These are phyloP conservation scores for Scortechinia acanthostroma DNA, from an alignment of 2,329 filamentous ascomycete species.

Conservation along the genomic window DNA sequence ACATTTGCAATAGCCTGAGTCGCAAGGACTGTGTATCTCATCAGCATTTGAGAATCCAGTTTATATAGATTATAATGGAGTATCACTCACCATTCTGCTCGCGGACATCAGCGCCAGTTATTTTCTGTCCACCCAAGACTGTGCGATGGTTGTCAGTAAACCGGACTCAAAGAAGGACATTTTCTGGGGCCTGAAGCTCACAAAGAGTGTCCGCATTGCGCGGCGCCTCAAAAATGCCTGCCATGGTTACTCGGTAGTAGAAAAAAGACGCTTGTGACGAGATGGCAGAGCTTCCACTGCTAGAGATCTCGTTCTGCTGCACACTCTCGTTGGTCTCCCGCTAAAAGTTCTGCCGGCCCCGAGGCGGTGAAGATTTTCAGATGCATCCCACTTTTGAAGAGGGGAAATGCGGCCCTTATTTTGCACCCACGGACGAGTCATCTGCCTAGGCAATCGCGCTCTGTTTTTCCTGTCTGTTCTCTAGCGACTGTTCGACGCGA, in stretches of 20 bases:
- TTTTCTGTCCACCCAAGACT: constrained; percentile 95
- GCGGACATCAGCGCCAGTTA: constrained; percentile 89
- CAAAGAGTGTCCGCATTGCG: constrained; percentile 2
- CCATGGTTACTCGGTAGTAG: neutral
- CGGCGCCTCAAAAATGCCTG: constrained; percentile 2
- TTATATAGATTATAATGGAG: constrained; percentile 10
- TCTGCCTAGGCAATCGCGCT: no score
- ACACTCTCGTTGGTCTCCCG: constrained; percentile 6
- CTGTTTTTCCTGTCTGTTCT: no score
- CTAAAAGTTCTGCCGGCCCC: constrained; percentile 28
- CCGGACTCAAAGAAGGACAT: neutral
- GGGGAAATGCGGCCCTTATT: constrained; percentile 10
- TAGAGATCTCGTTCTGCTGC: neutral
- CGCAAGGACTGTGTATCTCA: constrained; percentile 64
- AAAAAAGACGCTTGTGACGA: neutral
- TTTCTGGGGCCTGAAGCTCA: neutral
- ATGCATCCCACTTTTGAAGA: constrained; percentile 26
- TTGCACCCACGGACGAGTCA: no score
- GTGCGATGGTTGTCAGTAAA: constrained; percentile 64
- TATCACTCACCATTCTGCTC: constrained; percentile 78
- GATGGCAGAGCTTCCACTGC: neutral
- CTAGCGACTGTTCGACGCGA: no score
- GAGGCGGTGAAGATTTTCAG: constrained; percentile 24
- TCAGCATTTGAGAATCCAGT: neutral
- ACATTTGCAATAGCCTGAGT: constrained; percentile 98